Evolutionary conservation across 164 flowering plant genomes (phyloP).

Genomic region (Aristolochia fimbriata): DNA sequence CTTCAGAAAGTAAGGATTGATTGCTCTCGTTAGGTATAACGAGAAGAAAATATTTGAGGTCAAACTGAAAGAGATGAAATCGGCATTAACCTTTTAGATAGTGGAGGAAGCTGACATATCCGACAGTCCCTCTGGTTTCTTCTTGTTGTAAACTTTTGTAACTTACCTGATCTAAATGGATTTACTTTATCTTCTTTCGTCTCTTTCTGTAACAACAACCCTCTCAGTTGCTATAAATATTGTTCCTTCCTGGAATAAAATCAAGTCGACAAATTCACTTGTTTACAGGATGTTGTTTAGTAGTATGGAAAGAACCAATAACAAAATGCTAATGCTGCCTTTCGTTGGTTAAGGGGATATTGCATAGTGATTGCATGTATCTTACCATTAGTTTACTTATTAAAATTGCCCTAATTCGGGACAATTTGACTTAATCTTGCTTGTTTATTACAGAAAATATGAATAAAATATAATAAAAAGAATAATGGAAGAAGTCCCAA

Average conservation of each 20-base stretch:
- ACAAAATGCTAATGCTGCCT: conserved; percentile 95
- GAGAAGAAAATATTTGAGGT: conserved; percentile 94
- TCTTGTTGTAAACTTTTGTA: conserved; percentile 80
- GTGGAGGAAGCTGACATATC: conserved; percentile 75
- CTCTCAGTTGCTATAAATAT: no score
- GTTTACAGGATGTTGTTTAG: conserved; percentile 97
- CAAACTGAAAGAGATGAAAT: conserved; percentile 87
- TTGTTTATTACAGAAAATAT: no score
- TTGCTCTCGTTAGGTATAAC: conserved; percentile 69
- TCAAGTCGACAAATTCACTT: no score
- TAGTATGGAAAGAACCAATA: conserved; percentile 99
- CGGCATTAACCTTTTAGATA: conserved; percentile 75
- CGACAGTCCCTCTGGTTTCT: conserved; percentile 78
- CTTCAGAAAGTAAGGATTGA: conserved; percentile 66
- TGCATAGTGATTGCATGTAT: no score
- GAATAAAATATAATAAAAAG: no score
- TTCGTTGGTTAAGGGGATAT: conserved; percentile 48
- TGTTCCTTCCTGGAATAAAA: no score
- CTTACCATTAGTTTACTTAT: no score
- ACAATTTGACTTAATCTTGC: no score
- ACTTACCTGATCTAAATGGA: conserved; percentile 75
- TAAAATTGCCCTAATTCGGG: no score
- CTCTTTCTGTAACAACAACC: no score
- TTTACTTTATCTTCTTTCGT: conserved; percentile 80
- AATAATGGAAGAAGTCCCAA: no score